Evolutionary conservation across 192 early-diverging fungal genomes (phyloP), one percentile per base, ranked within the genome.

Genomic region (Coemansia guatemalensis): DNA sequence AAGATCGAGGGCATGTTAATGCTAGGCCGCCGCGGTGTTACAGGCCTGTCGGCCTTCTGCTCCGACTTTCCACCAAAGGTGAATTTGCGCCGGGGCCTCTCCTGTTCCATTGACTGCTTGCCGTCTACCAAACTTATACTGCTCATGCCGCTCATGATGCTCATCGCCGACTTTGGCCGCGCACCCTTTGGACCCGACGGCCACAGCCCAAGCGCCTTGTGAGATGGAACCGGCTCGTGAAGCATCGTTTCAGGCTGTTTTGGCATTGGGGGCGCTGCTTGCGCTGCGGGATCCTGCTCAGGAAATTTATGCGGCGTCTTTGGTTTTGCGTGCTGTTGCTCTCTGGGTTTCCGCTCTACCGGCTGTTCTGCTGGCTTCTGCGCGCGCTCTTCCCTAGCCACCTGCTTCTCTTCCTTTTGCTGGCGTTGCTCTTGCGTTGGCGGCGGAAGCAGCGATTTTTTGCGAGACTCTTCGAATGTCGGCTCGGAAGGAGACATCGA

Each of bases 401-500:
- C 39, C 6, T 30, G 29, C 39, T 44, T 44, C 14, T 44, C 39
- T 17, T 44, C 39, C 12, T 44, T 44, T 17, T 44, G 39, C 3
- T 44, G 39, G 3, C 17, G 39, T 3, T 17, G 39, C 39, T 6
- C 12, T 44, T 20, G 56, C n/a, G 29, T 12, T 58, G 56, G 56
- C 56, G 56, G 56, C 8, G 21, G 56, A 14, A 32, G 57, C 30
- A n/a, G 20, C 48, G 48, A 30, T 22, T 12, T 22, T 8, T 53
- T 41, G 32, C 35, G 55, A 53, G 53, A 52, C 5, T 78, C 64
- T 1, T 49, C 67, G 60, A 71, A 63, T n/a, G 60, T 58, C 22
- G 71, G 1, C 22, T 65, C 50, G 18, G 68, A 53, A 1, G 76
- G 75, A 30, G 75, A 78, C 8, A 57, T 33, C 2, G 62, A 52